Evolutionary conservation across 805 yeast species (phyloP).

Genomic region (Starmerella khaoyaiensis): DNA sequence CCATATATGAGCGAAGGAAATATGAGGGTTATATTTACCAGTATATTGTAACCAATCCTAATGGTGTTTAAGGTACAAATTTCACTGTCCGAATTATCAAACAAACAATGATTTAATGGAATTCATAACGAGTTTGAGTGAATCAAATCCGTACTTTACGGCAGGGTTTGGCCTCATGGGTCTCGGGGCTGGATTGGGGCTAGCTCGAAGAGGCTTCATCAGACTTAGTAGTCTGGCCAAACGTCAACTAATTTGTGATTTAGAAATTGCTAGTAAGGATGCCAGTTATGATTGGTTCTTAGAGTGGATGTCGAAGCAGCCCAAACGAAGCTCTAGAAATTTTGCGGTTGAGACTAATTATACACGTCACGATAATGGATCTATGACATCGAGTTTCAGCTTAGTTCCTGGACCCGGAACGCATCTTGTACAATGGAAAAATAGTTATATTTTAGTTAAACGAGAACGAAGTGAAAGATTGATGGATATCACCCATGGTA

Average conservation of each 20-base stretch:
- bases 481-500: constrained; percentile 77
- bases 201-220: constrained; percentile 56
- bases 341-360: constrained; percentile 79
- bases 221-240: constrained; percentile 56
- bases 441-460: constrained; percentile 77
- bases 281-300: constrained; percentile 89
- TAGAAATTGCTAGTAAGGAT: constrained; percentile 87
- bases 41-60: too few species aligned
- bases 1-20: too few species aligned
- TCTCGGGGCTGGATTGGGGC: constrained; percentile 76
- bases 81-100: too few species aligned
- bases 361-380: constrained; percentile 83
- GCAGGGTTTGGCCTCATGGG: constrained; percentile 98
- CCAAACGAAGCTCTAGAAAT: constrained; percentile 65
- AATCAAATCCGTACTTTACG: constrained; percentile 84
- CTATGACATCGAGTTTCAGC: constrained; percentile 73
- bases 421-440: constrained; percentile 72
- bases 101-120: constrained; percentile 7
- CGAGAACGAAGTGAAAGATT: constrained; percentile 84
- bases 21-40: too few species aligned
- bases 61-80: too few species aligned
- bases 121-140: constrained; percentile 24
- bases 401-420: constrained; percentile 97
- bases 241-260: constrained; percentile 74
- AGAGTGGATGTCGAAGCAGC: constrained; percentile 87